Evolutionary conservation across 106 monocot species (phyloP), one percentile per base, ranked within the genome.

Genomic region (Vanilla planifolia): DNA sequence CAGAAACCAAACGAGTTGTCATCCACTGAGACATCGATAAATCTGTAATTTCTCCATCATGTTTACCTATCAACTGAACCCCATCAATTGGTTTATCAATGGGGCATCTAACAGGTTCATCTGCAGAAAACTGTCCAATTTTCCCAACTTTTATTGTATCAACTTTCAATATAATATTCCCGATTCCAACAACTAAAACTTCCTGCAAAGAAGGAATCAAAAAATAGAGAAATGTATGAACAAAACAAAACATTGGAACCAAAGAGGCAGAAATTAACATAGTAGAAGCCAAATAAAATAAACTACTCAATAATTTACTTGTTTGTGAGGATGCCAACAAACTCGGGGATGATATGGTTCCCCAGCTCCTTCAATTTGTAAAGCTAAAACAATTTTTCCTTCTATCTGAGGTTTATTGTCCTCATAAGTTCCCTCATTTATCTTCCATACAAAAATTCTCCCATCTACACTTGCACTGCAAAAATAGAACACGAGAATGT

Each of bases 1-100:
- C 79, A 28, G 98, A 92, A 39, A 64, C 98, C 60, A 99, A 71
- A 34, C 98, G 98, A 58, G 92, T 99, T 15, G 65, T 85, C 98
- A 99, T 99, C 98, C 98, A 99, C 57, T 99, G 98, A 59, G 85
- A 99, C 65, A 99, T 88, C 16, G 98, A 99, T 44, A 99, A 60
- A 77, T 92, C 92, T 46, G 98, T 99, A 15, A 99, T 66, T 37
- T 92, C 98, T 19, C 52, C 85, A 75, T 92, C 98, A 75, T 99
- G 98, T 75, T 80, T 85, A 36, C 98, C 98, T 72, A 92, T 71
- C 61, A 85, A 48, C 16, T 85, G 82, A 33, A 99, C 71, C 25
- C 98, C 98, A 59, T 88, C 85, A 64, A 76, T 67, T 37, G 80
- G 66, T 53, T 92, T 99, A 15, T 92, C 85, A 11, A 92, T 37